Percentiles rank a stretch among this genome's conserved stretches.
Evolutionary conservation across 2,329 filamentous ascomycete genomes (phyloP).

Genomic region (Stachybotrys elegans): DNA sequence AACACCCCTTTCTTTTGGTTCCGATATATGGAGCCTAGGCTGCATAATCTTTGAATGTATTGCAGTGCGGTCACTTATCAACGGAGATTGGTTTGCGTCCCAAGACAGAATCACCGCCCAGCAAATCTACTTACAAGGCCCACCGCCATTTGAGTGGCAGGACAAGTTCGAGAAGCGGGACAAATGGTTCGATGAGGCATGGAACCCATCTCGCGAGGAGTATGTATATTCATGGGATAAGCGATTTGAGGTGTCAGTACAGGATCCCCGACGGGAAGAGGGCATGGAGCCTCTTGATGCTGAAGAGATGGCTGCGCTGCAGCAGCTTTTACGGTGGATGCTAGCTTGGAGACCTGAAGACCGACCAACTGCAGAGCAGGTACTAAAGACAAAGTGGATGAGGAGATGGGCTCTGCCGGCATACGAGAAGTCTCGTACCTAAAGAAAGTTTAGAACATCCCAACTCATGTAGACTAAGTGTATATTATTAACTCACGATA

Average conservation of each 20-base stretch:
- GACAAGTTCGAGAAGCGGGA: conserved; percentile 12
- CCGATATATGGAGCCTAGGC: conserved; percentile 35
- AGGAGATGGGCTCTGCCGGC: conserved; percentile 12
- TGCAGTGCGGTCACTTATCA: conserved; percentile 14
- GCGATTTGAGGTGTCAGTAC: conserved; percentile 8
- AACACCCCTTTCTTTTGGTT: conserved; percentile 24
- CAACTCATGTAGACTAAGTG: too few relatives aligned
- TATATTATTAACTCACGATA: too few relatives aligned
- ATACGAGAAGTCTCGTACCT: too few relatives aligned
- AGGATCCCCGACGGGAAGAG: conserved; percentile 4
- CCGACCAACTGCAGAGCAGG: conserved; percentile 3
- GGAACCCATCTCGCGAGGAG: conserved; percentile 7
- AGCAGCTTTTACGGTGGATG: conserved; percentile 9
- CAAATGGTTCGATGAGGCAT: conserved; percentile 14
- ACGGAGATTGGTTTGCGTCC: conserved; percentile 7
- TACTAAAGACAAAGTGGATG: conserved; percentile 11
- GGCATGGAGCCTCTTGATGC: conserved; percentile 3
- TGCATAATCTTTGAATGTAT: conserved; percentile 31
- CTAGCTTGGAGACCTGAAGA: conserved; percentile 8
- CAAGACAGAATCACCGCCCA: conserved; percentile 13
- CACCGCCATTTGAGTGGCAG: conserved; percentile 16
- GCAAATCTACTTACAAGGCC: conserved; percentile 14
- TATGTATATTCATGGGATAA: conserved; percentile 7
- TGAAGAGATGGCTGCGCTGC: conserved; percentile 4
- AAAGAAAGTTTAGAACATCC: too few relatives aligned